Evolutionary conservation across 2,329 filamentous ascomycete species (phyloP), one percentile per base, ranked within the genome.

Genomic region (Metarhizium humberi): DNA sequence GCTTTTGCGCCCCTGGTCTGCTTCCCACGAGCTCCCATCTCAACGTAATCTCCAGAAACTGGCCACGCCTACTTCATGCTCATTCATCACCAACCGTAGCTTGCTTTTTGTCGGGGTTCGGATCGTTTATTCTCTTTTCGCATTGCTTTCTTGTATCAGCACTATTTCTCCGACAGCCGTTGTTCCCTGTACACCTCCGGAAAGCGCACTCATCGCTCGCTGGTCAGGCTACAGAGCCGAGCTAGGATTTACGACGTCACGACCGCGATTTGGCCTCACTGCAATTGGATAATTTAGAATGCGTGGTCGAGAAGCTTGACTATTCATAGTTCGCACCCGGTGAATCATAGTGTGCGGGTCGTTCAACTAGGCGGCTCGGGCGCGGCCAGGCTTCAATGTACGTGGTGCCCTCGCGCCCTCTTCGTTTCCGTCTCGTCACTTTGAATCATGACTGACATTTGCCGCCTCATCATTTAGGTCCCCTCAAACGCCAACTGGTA

Each of bases 401-500:
- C 60, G 60, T 45, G 42, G 25, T 18, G 13, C 38, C 38, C n/a
- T 40, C 25, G 25, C 14, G 13, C 13, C 38, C 13, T 40, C 38
- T 8, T 45, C 16, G 8, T 54, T 43, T 18, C 50, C 32, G 14
- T 50, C 45, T 32, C 3, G 42, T 55, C 34, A 20, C 30, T 53
- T 13, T 18, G 18, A n/a, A 42, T 42, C 30, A 42, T 40, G 57
- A 38, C 57, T 64, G 56, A 66, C 50, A n/a, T 34, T 42, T 14
- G 25, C 11, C 32, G 14, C n/a, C 29, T 48, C 8, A 18, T 7
- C 14, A 18, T 45, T 6, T 38, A 70, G 67, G 59, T 64, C 66
- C 43, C 64, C 68, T 8, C 61, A 65, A 45, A 64, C 68, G n/a
- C 64, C 68, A 16, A 61, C 67, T 20, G 65, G 62, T 54, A 66